Evolutionary conservation across 768 basidiomycete species (phyloP), one percentile per base, ranked within the genome.

Genomic region (Chalciporus pseudorubinellus): DNA sequence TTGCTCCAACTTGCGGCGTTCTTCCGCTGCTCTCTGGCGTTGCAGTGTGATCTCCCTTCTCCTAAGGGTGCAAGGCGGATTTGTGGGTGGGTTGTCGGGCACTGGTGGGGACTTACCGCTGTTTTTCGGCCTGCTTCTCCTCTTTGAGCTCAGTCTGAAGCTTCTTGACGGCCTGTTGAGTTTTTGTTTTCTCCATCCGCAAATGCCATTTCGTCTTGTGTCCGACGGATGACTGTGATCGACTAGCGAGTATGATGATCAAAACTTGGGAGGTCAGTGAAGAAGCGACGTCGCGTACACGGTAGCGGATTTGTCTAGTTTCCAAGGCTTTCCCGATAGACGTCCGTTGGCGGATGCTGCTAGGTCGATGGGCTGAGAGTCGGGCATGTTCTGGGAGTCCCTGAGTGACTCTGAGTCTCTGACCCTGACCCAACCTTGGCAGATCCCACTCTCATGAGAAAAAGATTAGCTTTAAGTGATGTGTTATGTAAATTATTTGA

Each of bases 251-350:
- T 13, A 34, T 22, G 3, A 20, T 20, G 40, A 44, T 55, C 42
- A 58, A 31, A 39, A 53, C 34, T 16, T 48, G 45, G 8, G 29
- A 44, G 13, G 11, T 40, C 24, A 33, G 43, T n/a, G 20, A 24
- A 40, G 31, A 39, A 39, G 50, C 22, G 18, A 22, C 10, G 13
- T 21, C 29, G 60, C 76, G 40, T 67, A 84, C 83, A 76, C 73
- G 28, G 78, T 78, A 8, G 82, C 70, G 3, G 74, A 60, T 62
- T 82, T 82, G 29, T 52, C 53, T 4, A 59, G 52, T 65, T 84
- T 85, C 87, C 88, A 90, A 52, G 75, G 61, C 69, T 89, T 90
- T 24, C 87, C 81, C 1, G 87, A 89, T 8, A 77, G 70, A 31
- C 88, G 78, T 12, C 88, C 88, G 50, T 77, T 77, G 26, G 84